Percentiles rank a stretch among this genome's conserved stretches.
These are phyloP conservation scores for Saturnispora quitensis DNA, from an alignment of 805 yeast species.

Conservation along the genomic window DNA sequence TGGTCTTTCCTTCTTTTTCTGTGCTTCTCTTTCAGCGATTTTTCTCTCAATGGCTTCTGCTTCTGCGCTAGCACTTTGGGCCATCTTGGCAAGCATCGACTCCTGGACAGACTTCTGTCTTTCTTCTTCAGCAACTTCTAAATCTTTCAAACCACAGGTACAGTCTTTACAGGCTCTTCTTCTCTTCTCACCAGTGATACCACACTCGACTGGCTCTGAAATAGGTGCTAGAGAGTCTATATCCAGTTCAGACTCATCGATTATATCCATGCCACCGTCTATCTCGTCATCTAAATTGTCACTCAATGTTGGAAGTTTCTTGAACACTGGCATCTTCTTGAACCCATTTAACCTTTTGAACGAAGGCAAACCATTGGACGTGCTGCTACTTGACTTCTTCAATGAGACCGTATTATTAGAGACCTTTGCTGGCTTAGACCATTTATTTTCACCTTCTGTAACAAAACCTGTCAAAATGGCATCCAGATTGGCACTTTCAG, in stretches of 20 bases:
- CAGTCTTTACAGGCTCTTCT: slow-evolving; percentile 97
- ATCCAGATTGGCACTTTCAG: slow-evolving; percentile 43
- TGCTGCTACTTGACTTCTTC: slow-evolving; percentile 10
- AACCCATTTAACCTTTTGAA: slow-evolving; percentile 20
- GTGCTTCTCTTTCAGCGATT: slow-evolving; percentile 23
- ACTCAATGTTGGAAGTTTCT: slow-evolving; percentile 27
- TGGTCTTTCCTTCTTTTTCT: slow-evolving; percentile 9
- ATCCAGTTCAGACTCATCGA: slow-evolving; percentile 30
- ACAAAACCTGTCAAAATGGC: slow-evolving; percentile 61
- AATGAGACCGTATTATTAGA: slow-evolving; percentile 16
- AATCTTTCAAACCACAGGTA: slow-evolving; percentile 90
- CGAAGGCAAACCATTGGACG: slow-evolving; percentile 18
- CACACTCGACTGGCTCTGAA: slow-evolving; percentile 50
- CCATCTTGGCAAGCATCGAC: slow-evolving; percentile 37
- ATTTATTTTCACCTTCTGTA: slow-evolving; percentile 33
- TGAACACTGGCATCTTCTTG: slow-evolving; percentile 2
- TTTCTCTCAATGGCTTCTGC: slow-evolving; percentile 47
- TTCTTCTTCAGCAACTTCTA: slow-evolving; percentile 58
- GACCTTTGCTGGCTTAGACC: slow-evolving; percentile 43
- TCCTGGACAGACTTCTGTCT: slow-evolving; percentile 36
- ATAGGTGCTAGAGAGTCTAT: slow-evolving; percentile 32
- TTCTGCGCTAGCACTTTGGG: slow-evolving; percentile 42
- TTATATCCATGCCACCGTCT: slow-evolving; percentile 15
- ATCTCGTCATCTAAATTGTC: slow-evolving; percentile 11
- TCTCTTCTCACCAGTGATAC: slow-evolving; percentile 44